Percentiles rank a stretch among this genome's conserved stretches.
Evolutionary conservation across 2,329 filamentous ascomycete species (phyloP).

Genomic region (Aspergillus sp.): DNA sequence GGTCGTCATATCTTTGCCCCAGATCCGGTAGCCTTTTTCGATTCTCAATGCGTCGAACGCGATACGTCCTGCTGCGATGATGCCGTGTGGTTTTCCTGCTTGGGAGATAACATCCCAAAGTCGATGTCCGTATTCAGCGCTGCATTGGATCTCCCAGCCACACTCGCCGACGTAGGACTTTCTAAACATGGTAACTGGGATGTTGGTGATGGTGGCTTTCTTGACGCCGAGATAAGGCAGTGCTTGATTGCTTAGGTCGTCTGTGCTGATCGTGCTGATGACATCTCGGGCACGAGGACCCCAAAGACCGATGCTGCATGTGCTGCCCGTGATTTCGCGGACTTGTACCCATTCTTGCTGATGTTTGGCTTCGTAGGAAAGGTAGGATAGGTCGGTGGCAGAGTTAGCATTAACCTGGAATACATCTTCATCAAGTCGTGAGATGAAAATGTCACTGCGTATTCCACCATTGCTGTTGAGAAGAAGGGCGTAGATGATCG

Average conservation of each 20-base stretch:
- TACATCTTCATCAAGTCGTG: conserved; percentile 44
- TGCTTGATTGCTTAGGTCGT: conserved; percentile 24
- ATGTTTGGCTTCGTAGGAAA: conserved; percentile 48
- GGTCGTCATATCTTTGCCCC: conserved; percentile 55
- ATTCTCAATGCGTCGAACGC: conserved; percentile 57
- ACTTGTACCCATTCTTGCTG: conserved; percentile 49
- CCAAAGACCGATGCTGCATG: conserved; percentile 60
- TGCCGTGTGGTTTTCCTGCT: conserved; percentile 50
- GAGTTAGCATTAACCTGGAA: conserved; percentile 55
- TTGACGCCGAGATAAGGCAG: conserved; percentile 51
- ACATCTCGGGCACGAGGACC: conserved; percentile 54
- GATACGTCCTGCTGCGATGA: conserved; percentile 55
- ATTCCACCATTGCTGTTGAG: conserved; percentile 52
- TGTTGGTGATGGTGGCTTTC: conserved; percentile 46
- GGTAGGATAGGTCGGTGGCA: conserved; percentile 51
- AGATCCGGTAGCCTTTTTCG: conserved; percentile 57
- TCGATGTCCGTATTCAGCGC: conserved; percentile 52
- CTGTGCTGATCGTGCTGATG: conserved; percentile 34
- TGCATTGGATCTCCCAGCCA: conserved; percentile 61
- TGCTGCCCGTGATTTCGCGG: conserved; percentile 56
- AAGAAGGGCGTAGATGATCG: conserved; percentile 54
- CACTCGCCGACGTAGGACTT: conserved; percentile 59
- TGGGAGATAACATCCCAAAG: conserved; percentile 57
- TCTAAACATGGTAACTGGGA: conserved; percentile 53
- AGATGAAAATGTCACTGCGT: conserved; percentile 54